phyloP scores from a whole-genome alignment of 2,329 filamentous ascomycete species.

The Sarocladium strictum region DNA sequence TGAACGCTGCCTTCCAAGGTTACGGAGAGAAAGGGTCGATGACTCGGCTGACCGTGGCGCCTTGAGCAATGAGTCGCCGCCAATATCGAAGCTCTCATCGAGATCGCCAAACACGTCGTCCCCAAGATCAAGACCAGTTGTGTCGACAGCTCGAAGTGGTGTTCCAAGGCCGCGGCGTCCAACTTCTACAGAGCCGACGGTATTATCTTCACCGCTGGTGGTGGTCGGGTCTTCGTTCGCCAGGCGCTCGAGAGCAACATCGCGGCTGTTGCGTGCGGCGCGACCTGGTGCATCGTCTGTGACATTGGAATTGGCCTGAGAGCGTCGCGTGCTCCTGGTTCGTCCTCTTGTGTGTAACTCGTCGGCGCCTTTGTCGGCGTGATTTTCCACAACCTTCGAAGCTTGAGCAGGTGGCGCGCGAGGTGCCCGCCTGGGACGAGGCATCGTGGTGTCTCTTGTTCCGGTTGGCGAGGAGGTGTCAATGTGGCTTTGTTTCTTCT shows the following conservation, averaged over 20 bases:
- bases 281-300: slow-evolving; percentile 21
- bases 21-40: slow-evolving; percentile 40
- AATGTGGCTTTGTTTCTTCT: too few relatives aligned
- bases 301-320: slow-evolving; percentile 13
- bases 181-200: slow-evolving; percentile 28
- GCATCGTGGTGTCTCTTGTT: slow-evolving; percentile 8
- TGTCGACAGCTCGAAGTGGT: slow-evolving; percentile 27
- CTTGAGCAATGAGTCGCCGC: slow-evolving; percentile 24
- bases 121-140: slow-evolving; percentile 41
- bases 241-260: slow-evolving; percentile 31
- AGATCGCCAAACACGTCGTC: slow-evolving; percentile 43
- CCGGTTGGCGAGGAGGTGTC: not conserved
- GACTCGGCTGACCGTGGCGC: slow-evolving; percentile 35
- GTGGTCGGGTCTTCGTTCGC: slow-evolving; percentile 28
- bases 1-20: slow-evolving; percentile 33
- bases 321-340: slow-evolving; percentile 17
- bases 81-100: slow-evolving; percentile 35
- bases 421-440: slow-evolving; percentile 10
- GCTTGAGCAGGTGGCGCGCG: not conserved
- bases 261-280: slow-evolving; percentile 23
- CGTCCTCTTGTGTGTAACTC: slow-evolving; percentile 15
- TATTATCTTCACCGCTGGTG: slow-evolving; percentile 10
- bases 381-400: not conserved
- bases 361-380: not conserved
- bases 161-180: slow-evolving; percentile 30